Base-by-base conservation (phyloP, 2,329 filamentous ascomycete genomes). In the Rhinocladiella mackenziei region DNA sequence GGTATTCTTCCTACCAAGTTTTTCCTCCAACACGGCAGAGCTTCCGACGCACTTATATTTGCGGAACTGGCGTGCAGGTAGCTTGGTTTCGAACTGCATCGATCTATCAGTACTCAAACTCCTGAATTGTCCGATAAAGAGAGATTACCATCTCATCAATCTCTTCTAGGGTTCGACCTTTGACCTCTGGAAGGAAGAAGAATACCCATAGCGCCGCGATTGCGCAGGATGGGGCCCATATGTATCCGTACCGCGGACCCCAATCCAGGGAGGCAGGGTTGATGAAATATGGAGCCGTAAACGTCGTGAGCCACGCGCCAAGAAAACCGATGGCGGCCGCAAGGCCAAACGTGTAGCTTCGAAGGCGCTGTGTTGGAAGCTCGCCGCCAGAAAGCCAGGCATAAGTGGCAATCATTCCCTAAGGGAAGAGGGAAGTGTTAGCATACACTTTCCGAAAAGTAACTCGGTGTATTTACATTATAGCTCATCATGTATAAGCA, bases 221-320 rank as follows among this genome's bases (percentile, higher is more conserved):
- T 13, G 41, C 22, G 37, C 50, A 53, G 14, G 41, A 47, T 17
- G 50, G 50, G 9, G 39, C 67, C 75, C 75, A 80, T 39, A 79
- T 76, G 52, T 74, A 79, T 2, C 75, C 71, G 40, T 79, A 78
- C 46, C 72, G 72, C 0, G 76, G 76, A 0, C 76, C 76, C 76
- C 76, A 80, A 53, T 74, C 71, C 28, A 80, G 59, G 1, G 70
- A 60, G 10, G 62, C 58, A 0, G 73, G 72, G 50, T 79, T 79
- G 60, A 80, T 79, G 53, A 80, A 80, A 54, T 79, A 78, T 0
- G 75, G 76, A 2, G 75, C 74, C 0, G 76, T 79, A 51, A 78
- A 79, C 0, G 74, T 77, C 0, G 74, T 73, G 5, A 76, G 64
- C 76, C 76, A 78, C 51, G 75, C 75, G 2, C 73, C 70, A 7